phyloP scores from a whole-genome alignment of 306 rosid species.

The Abrus precatorius region DNA sequence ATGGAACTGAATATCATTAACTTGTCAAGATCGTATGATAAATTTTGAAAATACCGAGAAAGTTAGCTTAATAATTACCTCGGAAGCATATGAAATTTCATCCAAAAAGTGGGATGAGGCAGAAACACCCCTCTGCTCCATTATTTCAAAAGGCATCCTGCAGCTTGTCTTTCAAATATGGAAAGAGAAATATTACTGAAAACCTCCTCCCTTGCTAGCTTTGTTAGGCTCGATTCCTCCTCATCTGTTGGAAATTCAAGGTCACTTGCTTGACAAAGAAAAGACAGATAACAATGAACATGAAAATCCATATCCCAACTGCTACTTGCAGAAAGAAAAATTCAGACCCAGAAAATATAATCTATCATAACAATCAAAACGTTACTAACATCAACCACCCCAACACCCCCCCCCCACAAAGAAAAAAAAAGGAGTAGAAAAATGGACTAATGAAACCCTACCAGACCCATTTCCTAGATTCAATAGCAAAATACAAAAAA shows the following conservation, averaged over 20 bases:
- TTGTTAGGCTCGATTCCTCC: constrained; percentile 39
- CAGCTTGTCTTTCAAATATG: constrained; percentile 50
- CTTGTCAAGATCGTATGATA: constrained; percentile 2
- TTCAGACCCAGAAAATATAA: constrained; percentile 40
- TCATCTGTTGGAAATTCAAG: constrained; percentile 54
- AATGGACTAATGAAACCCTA: constrained; percentile 19
- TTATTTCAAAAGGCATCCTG: constrained; percentile 81
- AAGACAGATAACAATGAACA: constrained; percentile 36
- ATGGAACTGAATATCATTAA: constrained; percentile 25
- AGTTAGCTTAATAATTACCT: constrained; percentile 54
- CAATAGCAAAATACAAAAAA: constrained; percentile 36
- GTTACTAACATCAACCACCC: constrained; percentile 20
- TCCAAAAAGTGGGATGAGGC: constrained; percentile 72
- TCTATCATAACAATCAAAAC: constrained; percentile 22
- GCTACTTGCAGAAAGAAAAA: constrained; percentile 25
- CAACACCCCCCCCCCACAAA: background rate
- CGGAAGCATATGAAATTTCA: constrained; percentile 67
- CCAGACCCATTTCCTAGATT: constrained; percentile 16
- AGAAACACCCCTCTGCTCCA: constrained; percentile 71
- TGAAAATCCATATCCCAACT: constrained; percentile 21
- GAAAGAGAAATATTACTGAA: constrained; percentile 28
- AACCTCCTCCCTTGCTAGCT: constrained; percentile 49
- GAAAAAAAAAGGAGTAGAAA: background rate
- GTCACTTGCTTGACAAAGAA: constrained; percentile 36
- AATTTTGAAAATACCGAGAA: constrained; percentile 13